These are phyloP conservation scores for Pleurotus pulmonarius DNA, from an alignment of 768 basidiomycete species.

Conservation along the genomic window DNA sequence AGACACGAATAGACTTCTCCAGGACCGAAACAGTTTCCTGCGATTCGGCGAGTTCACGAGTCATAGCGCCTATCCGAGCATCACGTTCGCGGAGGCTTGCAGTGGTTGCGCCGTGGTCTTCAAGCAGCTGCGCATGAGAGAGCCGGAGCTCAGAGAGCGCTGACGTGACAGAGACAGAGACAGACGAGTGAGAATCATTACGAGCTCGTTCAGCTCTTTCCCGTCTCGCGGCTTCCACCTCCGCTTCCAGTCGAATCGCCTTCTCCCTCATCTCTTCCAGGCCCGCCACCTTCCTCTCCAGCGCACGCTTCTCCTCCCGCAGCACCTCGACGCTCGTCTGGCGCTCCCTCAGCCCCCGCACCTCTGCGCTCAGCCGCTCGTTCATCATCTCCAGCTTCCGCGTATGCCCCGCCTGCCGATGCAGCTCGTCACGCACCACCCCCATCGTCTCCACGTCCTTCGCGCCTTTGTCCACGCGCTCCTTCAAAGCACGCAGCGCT, in stretches of 20 bases:
- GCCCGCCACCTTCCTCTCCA: constrained; percentile 50
- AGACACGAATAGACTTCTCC: constrained; percentile 29
- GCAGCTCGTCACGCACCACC: constrained; percentile 65
- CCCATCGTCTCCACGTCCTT: constrained; percentile 55
- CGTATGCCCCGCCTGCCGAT: constrained; percentile 60
- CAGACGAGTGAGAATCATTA: constrained; percentile 29
- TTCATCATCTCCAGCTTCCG: constrained; percentile 59
- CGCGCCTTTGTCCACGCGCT: constrained; percentile 18
- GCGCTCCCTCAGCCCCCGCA: constrained; percentile 48
- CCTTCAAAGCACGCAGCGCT: constrained; percentile 33
- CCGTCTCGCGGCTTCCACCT: constrained; percentile 54
- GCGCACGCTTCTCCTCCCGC: constrained; percentile 65
- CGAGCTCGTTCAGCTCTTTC: constrained; percentile 57
- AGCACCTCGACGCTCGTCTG: constrained; percentile 66
- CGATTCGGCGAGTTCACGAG: constrained; percentile 32
- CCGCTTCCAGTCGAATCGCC: constrained; percentile 56
- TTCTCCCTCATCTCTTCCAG: constrained; percentile 54
- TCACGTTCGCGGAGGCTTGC: constrained; percentile 55
- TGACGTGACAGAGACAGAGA: constrained; percentile 46
- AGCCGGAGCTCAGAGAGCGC: constrained; percentile 58
- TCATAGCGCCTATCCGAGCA: constrained; percentile 40
- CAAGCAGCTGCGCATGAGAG: constrained; percentile 57
- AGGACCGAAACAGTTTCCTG: constrained; percentile 27
- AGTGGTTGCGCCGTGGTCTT: constrained; percentile 57
- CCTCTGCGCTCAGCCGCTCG: constrained; percentile 48